phyloP scores from a whole-genome alignment of 345 rosid genomes.

The Gossypium thurberi region DNA sequence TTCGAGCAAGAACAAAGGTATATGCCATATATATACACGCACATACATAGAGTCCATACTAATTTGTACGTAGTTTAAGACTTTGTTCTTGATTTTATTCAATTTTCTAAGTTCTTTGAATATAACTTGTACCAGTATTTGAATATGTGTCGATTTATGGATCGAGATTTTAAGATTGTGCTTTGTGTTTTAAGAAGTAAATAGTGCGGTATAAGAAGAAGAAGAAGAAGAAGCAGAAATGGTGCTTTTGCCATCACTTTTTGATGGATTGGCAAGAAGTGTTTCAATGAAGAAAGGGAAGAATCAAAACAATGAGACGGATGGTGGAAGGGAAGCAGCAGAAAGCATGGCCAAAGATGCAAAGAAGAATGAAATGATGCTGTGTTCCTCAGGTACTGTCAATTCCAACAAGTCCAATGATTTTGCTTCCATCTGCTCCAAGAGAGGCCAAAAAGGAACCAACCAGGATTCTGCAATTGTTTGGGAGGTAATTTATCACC shows the following conservation, averaged over 20 bases:
- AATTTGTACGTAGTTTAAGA: background rate
- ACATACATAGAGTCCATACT: background rate
- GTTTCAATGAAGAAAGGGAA: slow-evolving; percentile 56
- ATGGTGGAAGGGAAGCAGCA: slow-evolving; percentile 59
- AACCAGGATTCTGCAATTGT: slow-evolving; percentile 75
- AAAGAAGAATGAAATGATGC: slow-evolving; percentile 51
- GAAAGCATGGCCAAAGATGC: slow-evolving; percentile 60
- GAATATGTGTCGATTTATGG: background rate
- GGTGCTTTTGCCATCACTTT: slow-evolving; percentile 53
- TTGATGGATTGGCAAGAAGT: slow-evolving; percentile 56
- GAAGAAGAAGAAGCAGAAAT: slow-evolving; percentile 18
- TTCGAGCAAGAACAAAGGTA: background rate
- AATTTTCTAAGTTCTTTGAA: too few relatives aligned
- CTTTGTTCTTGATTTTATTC: background rate
- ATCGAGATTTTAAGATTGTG: background rate
- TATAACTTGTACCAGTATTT: background rate
- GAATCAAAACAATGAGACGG: slow-evolving; percentile 14
- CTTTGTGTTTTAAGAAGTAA: slow-evolving; percentile 9
- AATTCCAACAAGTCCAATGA: slow-evolving; percentile 39
- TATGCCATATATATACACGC: background rate
- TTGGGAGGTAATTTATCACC: slow-evolving; percentile 60
- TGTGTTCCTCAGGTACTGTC: slow-evolving; percentile 50
- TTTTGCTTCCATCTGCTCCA: slow-evolving; percentile 62
- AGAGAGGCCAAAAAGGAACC: slow-evolving; percentile 70
- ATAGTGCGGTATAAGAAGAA: background rate